A percentile compares a stretch with the other conserved stretches of the same genome.
phyloP scores from a whole-genome alignment of 1,139 yeast species.

The Taiozyma sp. region DNA sequence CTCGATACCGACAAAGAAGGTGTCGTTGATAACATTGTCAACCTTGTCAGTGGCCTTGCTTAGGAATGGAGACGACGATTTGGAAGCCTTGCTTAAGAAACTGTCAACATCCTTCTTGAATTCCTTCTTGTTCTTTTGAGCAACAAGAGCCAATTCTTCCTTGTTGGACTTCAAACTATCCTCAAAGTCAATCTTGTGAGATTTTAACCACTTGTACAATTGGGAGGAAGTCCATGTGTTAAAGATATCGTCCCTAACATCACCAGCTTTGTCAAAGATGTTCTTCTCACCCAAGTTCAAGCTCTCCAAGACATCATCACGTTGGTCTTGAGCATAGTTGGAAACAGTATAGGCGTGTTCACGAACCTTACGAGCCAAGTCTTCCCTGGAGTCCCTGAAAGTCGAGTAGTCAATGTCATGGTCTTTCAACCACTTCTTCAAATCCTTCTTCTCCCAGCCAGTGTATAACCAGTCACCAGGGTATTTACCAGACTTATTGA shows the following conservation, averaged over 20 bases:
- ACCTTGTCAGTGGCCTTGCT: constrained; percentile 26
- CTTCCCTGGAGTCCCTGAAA: constrained; percentile 35
- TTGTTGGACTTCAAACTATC: constrained; percentile 30
- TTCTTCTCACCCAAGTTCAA: constrained; percentile 30
- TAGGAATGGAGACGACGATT: constrained; percentile 29
- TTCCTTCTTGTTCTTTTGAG: constrained; percentile 31
- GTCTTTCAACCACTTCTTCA: constrained; percentile 43
- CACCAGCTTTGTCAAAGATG: constrained; percentile 37
- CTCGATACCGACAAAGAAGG: constrained; percentile 42
- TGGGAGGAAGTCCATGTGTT: constrained; percentile 44
- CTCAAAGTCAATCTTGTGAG: constrained; percentile 37
- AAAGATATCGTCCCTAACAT: constrained; percentile 40
- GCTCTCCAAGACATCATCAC: constrained; percentile 35
- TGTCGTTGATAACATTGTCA: constrained; percentile 37
- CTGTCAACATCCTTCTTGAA: constrained; percentile 35
- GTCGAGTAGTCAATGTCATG: constrained; percentile 39
- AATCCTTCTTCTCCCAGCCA: constrained; percentile 40
- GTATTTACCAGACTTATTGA: constrained; percentile 39
- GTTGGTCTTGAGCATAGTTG: constrained; percentile 31
- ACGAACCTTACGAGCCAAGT: constrained; percentile 39
- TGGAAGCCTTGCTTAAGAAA: constrained; percentile 31
- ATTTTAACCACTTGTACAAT: constrained; percentile 41
- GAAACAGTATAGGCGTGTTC: constrained; percentile 39
- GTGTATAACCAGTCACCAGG: constrained; percentile 49
- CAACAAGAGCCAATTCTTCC: constrained; percentile 34